These are phyloP conservation scores for Synchytrium microbalum DNA, from an alignment of 371 early-diverging fungal genomes.

Conservation along the genomic window DNA sequence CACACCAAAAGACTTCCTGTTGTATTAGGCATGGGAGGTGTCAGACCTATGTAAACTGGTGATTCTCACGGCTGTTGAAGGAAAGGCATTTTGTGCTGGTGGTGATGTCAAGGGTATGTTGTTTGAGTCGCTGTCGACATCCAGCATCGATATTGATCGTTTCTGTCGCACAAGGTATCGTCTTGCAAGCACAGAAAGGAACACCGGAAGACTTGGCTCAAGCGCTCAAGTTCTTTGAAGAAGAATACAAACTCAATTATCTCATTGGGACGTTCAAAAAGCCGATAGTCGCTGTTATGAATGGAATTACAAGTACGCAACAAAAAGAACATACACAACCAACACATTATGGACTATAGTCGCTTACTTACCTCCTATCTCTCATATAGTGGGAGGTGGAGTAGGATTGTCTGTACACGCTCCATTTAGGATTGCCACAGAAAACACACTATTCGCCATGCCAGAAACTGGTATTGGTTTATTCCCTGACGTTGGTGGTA, in stretches of 20 bases:
- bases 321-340: no score
- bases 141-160: conserved; percentile 6
- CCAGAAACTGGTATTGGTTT: conserved; percentile 82
- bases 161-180: conserved; percentile 13
- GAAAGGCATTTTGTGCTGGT: conserved; percentile 89
- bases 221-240: conserved; percentile 75
- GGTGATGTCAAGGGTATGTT: conserved; percentile 82
- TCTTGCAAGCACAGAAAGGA: conserved; percentile 27
- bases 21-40: conserved; percentile 74
- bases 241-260: conserved; percentile 87
- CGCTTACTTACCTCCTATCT: background rate
- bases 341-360: no score
- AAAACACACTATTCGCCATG: conserved; percentile 39
- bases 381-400: conserved; percentile 83
- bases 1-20: conserved; percentile 2
- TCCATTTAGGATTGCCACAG: conserved; percentile 91
- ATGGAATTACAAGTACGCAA: conserved; percentile 88
- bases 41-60: conserved; percentile 84
- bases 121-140: conserved; percentile 17
- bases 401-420: conserved; percentile 91
- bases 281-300: conserved; percentile 80
- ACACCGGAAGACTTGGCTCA: conserved; percentile 36
- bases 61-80: conserved; percentile 65
- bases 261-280: conserved; percentile 76
- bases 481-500: conserved; percentile 90